A percentile compares a stretch with the other conserved stretches of the same genome.
These are phyloP conservation scores for Schoenoplectus tabernaemontani DNA, from an alignment of 202 grass and related monocot genomes.

Conservation along the genomic window DNA sequence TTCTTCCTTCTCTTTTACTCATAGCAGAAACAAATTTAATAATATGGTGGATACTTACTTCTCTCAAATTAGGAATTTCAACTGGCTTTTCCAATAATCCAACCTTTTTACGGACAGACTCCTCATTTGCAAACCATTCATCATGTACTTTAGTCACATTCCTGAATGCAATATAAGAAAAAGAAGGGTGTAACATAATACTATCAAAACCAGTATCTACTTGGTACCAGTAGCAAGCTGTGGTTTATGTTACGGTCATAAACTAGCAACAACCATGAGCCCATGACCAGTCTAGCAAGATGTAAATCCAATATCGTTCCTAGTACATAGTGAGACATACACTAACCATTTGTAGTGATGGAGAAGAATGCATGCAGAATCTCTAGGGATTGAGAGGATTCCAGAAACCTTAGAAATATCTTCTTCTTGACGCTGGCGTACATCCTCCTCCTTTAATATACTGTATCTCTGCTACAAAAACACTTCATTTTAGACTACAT, in stretches of 20 bases:
- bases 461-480: conserved; percentile 42
- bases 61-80: conserved; percentile 9
- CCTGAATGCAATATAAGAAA: conserved; percentile 36
- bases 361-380: conserved; percentile 59
- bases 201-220: too few species aligned
- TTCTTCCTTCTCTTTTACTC: neutral
- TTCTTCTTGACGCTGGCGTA: conserved; percentile 54
- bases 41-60: conserved; percentile 28
- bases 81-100: conserved; percentile 45
- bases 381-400: conserved; percentile 40
- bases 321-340: neutral
- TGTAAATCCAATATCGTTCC: too few species aligned
- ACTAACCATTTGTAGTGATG: conserved; percentile 72
- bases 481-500: neutral
- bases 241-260: too few species aligned
- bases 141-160: conserved; percentile 53
- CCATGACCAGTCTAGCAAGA: too few species aligned
- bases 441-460: conserved; percentile 52
- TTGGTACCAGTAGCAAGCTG: neutral
- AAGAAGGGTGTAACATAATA: too few species aligned
- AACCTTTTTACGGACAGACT: conserved; percentile 41
- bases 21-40: neutral
- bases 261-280: neutral
- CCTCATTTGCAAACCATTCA: conserved; percentile 89
- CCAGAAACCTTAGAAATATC: conserved; percentile 46